Percentiles rank a stretch among this genome's conserved stretches.
Conservation (phyloP, 495 filamentous ascomycete genomes). For the Glutinoglossum americanum region DNA sequence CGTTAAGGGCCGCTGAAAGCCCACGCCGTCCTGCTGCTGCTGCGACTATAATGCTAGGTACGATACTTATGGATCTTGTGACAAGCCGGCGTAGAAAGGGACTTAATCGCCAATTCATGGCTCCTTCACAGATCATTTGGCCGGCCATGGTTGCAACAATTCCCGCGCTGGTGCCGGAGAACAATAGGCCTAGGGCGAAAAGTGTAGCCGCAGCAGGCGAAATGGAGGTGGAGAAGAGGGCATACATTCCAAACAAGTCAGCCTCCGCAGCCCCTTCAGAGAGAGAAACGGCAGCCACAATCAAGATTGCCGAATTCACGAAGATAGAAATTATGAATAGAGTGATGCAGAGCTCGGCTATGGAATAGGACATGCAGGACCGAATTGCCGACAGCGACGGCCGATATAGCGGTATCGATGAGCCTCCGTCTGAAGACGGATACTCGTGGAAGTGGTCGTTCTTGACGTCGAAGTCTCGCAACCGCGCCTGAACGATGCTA, state of each 20-base stretch:
- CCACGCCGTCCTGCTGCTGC: conserved; percentile 43
- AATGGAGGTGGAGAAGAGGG: conserved; percentile 45
- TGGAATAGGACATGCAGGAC: conserved; percentile 59
- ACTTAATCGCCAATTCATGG: conserved; percentile 24
- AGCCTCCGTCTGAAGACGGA: conserved; percentile 2
- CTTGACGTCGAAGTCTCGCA: conserved; percentile 48
- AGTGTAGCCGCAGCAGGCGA: conserved; percentile 40
- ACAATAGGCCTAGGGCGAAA: conserved; percentile 31
- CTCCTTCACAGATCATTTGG: conserved; percentile 36
- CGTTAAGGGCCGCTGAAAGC: conserved; percentile 20
- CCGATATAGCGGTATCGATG: conserved; percentile 39
- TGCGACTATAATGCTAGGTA: conserved; percentile 63
- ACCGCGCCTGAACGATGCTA: conserved; percentile 62
- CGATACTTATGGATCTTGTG: conserved; percentile 49
- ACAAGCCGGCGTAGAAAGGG: conserved; percentile 30
- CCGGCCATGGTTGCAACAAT: conserved; percentile 38
- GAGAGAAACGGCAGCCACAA: conserved; percentile 62
- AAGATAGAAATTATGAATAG: conserved; percentile 84
- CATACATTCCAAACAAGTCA: conserved; percentile 63
- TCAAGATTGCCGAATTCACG: conserved; percentile 77
- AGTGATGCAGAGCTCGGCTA: conserved; percentile 44
- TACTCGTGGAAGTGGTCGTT: background rate
- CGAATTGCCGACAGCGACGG: conserved; percentile 58
- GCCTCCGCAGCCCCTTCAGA: conserved; percentile 37
- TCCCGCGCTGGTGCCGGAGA: conserved; percentile 30